Conservation (phyloP, 768 basidiomycete species). For the Xerocomellus chrysenteron region DNA sequence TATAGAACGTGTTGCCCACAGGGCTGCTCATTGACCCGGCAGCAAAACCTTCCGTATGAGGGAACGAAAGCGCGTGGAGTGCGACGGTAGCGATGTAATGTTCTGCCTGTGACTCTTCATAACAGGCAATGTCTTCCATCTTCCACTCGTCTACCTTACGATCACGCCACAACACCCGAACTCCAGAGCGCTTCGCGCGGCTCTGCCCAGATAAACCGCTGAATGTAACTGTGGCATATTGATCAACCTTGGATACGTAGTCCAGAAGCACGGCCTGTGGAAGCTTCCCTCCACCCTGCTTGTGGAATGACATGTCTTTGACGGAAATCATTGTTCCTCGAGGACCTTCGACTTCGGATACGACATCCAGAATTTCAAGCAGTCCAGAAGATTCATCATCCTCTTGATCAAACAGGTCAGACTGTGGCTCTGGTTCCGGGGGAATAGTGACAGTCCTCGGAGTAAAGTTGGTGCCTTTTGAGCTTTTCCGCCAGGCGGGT, state of each 20-base stretch:
- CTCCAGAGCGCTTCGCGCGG: constrained; percentile 69
- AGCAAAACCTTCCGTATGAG: constrained; percentile 61
- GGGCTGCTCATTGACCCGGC: constrained; percentile 45
- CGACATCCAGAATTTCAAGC: constrained; percentile 70
- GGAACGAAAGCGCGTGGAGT: constrained; percentile 74
- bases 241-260: constrained; percentile 63
- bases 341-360: constrained; percentile 53
- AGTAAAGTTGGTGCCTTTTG: background rate
- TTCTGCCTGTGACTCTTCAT: constrained; percentile 75
- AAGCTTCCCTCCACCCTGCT: constrained; percentile 78
- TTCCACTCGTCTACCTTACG: constrained; percentile 60
- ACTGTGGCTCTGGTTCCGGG: background rate
- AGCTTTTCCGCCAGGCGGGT: background rate
- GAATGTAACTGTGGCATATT: constrained; percentile 75
- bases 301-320: constrained; percentile 78
- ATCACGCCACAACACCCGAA: constrained; percentile 74
- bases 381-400: constrained; percentile 52
- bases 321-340: constrained; percentile 53
- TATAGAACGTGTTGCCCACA: constrained; percentile 63
- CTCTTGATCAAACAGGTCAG: constrained; percentile 56
- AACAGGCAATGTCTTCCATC: constrained; percentile 87
- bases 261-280: constrained; percentile 75
- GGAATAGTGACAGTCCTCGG: background rate
- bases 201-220: constrained; percentile 62
- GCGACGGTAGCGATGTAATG: constrained; percentile 88